These are phyloP conservation scores for Tetrahymena elliotti DNA, from an alignment of 73 alveolate species.

Conservation along the genomic window DNA sequence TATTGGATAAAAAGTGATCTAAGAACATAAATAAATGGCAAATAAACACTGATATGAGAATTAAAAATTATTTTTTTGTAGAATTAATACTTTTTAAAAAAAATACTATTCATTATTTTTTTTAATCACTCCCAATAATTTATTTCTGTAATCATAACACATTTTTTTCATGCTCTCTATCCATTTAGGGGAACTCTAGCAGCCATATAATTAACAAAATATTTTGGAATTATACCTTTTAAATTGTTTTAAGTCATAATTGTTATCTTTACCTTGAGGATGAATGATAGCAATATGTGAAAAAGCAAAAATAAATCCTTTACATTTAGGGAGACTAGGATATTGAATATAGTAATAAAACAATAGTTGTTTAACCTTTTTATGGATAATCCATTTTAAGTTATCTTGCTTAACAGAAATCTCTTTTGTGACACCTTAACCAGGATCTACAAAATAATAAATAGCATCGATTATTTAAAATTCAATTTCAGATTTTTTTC, in stretches of 20 bases:
- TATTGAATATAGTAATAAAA: constrained; percentile 69
- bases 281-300: constrained; percentile 74
- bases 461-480: constrained; percentile 66
- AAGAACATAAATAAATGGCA: too few relatives aligned
- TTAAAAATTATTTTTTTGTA: too few relatives aligned
- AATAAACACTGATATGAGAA: too few relatives aligned
- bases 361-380: constrained; percentile 59
- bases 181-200: constrained; percentile 88
- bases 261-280: constrained; percentile 55
- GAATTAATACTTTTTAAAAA: neutral
- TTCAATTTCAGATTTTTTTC: too few relatives aligned
- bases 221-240: constrained; percentile 76
- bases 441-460: constrained; percentile 76
- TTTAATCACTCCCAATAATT: neutral
- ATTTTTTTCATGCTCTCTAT: constrained; percentile 62
- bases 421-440: constrained; percentile 71
- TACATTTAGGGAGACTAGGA: constrained; percentile 65
- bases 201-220: constrained; percentile 76
- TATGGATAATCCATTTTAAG: constrained; percentile 75
- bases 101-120: neutral
- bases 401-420: constrained; percentile 78
- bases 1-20: too few relatives aligned
- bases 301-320: constrained; percentile 71
- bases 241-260: constrained; percentile 82
- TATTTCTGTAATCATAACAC: constrained; percentile 36